phyloP scores from a whole-genome alignment of 2,329 filamentous ascomycete species.

The Mollisiaceae sp. region DNA sequence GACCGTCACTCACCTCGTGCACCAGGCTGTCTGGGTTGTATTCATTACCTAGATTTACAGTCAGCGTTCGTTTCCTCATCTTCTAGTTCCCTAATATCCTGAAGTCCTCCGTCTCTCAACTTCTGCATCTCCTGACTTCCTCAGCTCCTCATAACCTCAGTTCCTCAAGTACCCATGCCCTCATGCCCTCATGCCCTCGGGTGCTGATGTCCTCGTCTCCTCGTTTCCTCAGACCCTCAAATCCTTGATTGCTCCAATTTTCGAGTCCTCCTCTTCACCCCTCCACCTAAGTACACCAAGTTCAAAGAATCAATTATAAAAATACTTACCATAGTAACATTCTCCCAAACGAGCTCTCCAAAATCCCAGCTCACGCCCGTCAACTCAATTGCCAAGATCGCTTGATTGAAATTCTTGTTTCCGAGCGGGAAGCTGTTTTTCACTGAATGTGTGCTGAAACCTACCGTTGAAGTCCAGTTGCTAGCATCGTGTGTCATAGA shows the following conservation, averaged over 20 bases:
- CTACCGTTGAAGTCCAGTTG: slow-evolving; percentile 45
- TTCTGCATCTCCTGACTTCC: neutral
- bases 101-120: neutral
- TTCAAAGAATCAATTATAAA: neutral
- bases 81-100: neutral
- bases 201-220: too few relatives aligned
- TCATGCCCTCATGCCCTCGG: neutral
- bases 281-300: too few relatives aligned
- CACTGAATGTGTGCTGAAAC: slow-evolving; percentile 39
- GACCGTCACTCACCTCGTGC: slow-evolving; percentile 31
- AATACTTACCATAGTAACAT: slow-evolving; percentile 25
- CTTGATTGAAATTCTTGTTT: slow-evolving; percentile 49
- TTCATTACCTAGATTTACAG: slow-evolving; percentile 33
- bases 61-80: neutral
- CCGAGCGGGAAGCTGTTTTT: slow-evolving; percentile 45
- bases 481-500: slow-evolving; percentile 26
- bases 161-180: neutral
- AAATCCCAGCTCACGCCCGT: slow-evolving; percentile 48
- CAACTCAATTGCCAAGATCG: slow-evolving; percentile 49
- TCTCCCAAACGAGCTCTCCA: slow-evolving; percentile 44
- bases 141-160: neutral
- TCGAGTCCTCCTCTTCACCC: neutral
- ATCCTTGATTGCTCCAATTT: neutral
- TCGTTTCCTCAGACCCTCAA: neutral
- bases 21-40: slow-evolving; percentile 30